phyloP scores from a whole-genome alignment of 306 rosid species.

The Spatholobus suberectus region DNA sequence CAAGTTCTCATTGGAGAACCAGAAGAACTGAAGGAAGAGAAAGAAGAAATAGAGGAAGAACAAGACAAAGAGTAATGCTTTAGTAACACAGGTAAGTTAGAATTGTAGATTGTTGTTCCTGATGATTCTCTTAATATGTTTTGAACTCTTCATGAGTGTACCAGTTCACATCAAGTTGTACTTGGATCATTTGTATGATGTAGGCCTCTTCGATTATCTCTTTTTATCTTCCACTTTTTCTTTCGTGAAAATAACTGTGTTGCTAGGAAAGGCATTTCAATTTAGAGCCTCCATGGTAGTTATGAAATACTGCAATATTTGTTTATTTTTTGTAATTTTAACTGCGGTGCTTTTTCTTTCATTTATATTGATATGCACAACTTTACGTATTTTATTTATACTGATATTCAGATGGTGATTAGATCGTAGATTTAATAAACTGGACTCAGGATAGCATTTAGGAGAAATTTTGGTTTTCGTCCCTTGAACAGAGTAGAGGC shows the following conservation, averaged over 20 bases:
- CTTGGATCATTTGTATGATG: background rate
- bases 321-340: too few species aligned
- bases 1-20: background rate
- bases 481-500: background rate
- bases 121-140: background rate
- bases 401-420: background rate
- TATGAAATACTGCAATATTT: background rate
- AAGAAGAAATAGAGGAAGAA: too few species aligned
- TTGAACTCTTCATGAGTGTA: background rate
- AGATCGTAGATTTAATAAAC: background rate
- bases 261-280: background rate
- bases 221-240: background rate
- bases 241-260: background rate
- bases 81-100: too few species aligned
- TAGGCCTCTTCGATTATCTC: background rate
- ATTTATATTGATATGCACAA: too few species aligned
- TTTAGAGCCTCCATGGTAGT: background rate
- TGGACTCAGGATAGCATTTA: background rate
- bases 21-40: background rate
- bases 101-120: background rate
- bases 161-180: background rate
- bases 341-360: background rate
- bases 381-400: background rate
- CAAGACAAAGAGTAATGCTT: background rate
- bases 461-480: background rate